phyloP scores from a whole-genome alignment of 164 flowering plant species.

The Liriodendron chinense region DNA sequence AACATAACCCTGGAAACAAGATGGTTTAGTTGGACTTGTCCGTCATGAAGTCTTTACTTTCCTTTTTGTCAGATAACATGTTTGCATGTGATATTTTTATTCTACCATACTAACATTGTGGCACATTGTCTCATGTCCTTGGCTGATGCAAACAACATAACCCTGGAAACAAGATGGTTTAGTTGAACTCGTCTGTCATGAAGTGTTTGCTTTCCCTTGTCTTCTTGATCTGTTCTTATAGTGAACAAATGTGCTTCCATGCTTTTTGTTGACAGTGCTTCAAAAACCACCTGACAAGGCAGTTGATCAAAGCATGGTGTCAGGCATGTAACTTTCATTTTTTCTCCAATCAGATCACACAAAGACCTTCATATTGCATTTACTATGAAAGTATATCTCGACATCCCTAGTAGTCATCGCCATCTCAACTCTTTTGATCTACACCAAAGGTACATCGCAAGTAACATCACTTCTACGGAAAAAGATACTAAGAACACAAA shows the following conservation, averaged over 20 bases:
- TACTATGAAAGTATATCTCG: background rate
- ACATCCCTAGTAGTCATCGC: background rate
- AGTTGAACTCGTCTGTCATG: background rate
- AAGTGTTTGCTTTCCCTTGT: background rate
- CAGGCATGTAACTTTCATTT: background rate
- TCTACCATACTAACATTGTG: background rate
- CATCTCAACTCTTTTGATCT: background rate
- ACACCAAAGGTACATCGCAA: too few relatives aligned
- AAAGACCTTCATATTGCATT: background rate
- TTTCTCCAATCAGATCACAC: background rate
- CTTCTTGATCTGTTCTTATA: background rate
- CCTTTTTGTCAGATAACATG: background rate
- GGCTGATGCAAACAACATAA: slow-evolving; percentile 10
- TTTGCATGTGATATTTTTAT: background rate
- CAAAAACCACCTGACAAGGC: background rate
- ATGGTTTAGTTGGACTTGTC: background rate
- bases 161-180: slow-evolving; percentile 5
- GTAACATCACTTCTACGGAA: too few relatives aligned
- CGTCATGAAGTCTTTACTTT: background rate
- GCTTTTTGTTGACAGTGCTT: background rate
- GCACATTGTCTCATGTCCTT: background rate
- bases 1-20: slow-evolving; percentile 5
- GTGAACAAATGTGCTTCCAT: background rate
- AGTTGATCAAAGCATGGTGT: background rate
- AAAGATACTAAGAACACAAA: background rate